Evolutionary conservation across 805 yeast genomes (phyloP).

Genomic region (Pichia phayaonensis): DNA sequence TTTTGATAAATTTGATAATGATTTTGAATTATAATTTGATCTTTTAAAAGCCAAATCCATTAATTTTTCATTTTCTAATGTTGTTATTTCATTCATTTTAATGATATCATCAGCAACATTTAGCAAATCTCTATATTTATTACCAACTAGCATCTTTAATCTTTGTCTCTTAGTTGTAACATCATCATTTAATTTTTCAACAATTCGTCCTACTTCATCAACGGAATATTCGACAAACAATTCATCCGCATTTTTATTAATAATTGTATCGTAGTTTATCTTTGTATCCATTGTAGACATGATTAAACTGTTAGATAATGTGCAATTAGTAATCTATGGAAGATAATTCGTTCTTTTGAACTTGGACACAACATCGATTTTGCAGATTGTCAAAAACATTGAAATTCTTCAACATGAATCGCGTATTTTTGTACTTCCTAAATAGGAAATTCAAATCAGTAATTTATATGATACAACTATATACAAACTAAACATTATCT

Average conservation of each 20-base stretch:
- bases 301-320: neutral
- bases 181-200: constrained; percentile 16
- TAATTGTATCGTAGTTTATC: neutral
- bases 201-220: constrained; percentile 22
- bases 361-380: neutral
- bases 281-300: neutral
- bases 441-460: neutral
- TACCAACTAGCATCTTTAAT: constrained; percentile 27
- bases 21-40: constrained; percentile 21
- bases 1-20: constrained; percentile 16
- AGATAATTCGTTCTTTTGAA: neutral
- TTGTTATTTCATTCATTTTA: constrained; percentile 25
- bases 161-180: constrained; percentile 18
- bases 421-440: neutral
- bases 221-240: constrained; percentile 24
- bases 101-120: constrained; percentile 32
- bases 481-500: neutral
- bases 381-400: neutral
- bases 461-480: neutral
- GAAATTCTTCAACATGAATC: neutral
- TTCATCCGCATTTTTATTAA: constrained; percentile 15
- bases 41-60: constrained; percentile 24
- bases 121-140: constrained; percentile 29
- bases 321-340: neutral
- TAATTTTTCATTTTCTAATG: constrained; percentile 20